Conservation (phyloP, 352 stramenopile genomes). For the Pythium chondricola region DNA sequence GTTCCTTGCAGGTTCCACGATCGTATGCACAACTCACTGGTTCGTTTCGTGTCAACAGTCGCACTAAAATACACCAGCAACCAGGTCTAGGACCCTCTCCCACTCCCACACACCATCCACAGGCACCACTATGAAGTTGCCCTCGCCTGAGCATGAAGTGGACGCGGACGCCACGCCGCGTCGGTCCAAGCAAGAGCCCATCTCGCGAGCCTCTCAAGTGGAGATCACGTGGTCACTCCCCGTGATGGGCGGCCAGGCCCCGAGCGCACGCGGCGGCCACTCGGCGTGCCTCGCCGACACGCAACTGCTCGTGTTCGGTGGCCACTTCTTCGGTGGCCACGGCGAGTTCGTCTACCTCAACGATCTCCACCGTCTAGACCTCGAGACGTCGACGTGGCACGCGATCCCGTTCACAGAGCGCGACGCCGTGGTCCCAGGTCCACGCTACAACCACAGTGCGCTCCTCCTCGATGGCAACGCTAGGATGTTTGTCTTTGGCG, state of each 20-base stretch:
- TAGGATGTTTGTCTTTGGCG: slow-evolving; percentile 80
- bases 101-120: slow-evolving; percentile 3
- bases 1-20: too few relatives aligned
- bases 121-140: background rate
- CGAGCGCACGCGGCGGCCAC: slow-evolving; percentile 60
- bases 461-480: slow-evolving; percentile 53
- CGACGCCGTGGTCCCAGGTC: slow-evolving; percentile 39
- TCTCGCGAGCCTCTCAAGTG: slow-evolving; percentile 30
- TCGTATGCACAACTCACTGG: too few relatives aligned
- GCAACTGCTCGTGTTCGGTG: slow-evolving; percentile 85
- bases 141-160: background rate
- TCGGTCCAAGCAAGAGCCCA: slow-evolving; percentile 1
- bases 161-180: slow-evolving; percentile 4
- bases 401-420: slow-evolving; percentile 50
- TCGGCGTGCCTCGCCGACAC: slow-evolving; percentile 66
- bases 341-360: slow-evolving; percentile 88
- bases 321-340: slow-evolving; percentile 83
- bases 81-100: background rate
- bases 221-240: slow-evolving; percentile 59
- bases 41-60: too few relatives aligned
- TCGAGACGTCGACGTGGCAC: slow-evolving; percentile 69
- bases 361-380: slow-evolving; percentile 84
- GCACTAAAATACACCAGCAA: too few relatives aligned
- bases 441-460: slow-evolving; percentile 85
- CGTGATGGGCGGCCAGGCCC: slow-evolving; percentile 42